phyloP scores from a whole-genome alignment of 768 basidiomycete species.

The Tulasnella sp. region DNA sequence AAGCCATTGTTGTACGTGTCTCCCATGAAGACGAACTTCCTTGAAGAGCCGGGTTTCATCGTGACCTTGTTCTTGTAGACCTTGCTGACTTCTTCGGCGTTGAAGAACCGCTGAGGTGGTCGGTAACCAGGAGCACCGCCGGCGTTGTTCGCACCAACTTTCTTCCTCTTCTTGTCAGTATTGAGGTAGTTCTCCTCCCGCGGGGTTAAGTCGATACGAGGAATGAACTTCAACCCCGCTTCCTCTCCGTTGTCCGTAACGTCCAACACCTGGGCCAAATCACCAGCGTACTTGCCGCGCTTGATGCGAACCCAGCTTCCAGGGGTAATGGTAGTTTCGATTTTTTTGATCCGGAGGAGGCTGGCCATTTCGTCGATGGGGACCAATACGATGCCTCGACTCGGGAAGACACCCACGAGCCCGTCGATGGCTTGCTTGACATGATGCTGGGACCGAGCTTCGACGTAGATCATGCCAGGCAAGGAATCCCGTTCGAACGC shows the following conservation, averaged over 20 bases:
- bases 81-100: constrained; percentile 83
- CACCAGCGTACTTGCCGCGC: constrained; percentile 88
- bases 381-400: constrained; percentile 73
- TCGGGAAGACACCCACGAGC: constrained; percentile 85
- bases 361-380: constrained; percentile 98
- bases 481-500: constrained; percentile 95
- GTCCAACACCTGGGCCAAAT: constrained; percentile 92
- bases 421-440: constrained; percentile 81
- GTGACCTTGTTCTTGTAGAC: constrained; percentile 74
- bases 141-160: constrained; percentile 38
- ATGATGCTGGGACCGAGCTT: constrained; percentile 80
- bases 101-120: constrained; percentile 88
- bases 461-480: constrained; percentile 93
- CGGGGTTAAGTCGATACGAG: constrained; percentile 94
- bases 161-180: constrained; percentile 62
- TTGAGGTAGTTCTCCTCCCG: constrained; percentile 54
- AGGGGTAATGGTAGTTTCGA: constrained; percentile 71
- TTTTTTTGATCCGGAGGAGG: constrained; percentile 90
- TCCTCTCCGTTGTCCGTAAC: constrained; percentile 90
- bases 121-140: constrained; percentile 44
- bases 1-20: constrained; percentile 95
- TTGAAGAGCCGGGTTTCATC: constrained; percentile 45
- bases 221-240: constrained; percentile 86
- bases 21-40: constrained; percentile 73
- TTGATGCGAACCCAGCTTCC: constrained; percentile 94